Evolutionary conservation across 2,329 filamentous ascomycete genomes (phyloP).

Genomic region (Calonectria fujianensis): DNA sequence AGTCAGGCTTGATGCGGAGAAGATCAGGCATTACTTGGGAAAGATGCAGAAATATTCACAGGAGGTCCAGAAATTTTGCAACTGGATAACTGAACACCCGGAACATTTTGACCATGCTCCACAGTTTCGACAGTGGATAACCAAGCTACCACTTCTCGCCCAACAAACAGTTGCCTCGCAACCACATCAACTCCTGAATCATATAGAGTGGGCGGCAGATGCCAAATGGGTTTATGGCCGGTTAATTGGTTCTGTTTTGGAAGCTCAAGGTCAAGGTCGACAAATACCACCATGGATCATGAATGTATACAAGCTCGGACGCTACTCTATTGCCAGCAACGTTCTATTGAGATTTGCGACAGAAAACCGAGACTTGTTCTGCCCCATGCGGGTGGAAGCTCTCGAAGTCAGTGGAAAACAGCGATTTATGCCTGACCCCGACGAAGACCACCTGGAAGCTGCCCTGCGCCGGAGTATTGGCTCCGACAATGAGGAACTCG

Average conservation of each 20-base stretch:
- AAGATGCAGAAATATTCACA: neutral
- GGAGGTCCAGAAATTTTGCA: neutral
- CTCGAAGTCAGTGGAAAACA: neutral
- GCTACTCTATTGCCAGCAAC: neutral
- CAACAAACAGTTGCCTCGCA: neutral
- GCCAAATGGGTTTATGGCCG: neutral
- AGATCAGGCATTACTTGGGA: neutral
- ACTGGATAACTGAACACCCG: neutral
- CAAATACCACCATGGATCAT: neutral
- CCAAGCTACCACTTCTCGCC: neutral
- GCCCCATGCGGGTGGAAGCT: neutral
- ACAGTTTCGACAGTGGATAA: neutral
- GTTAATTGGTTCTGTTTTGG: neutral
- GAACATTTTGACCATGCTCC: neutral
- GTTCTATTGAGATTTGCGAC: neutral
- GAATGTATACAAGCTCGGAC: conserved; percentile 2
- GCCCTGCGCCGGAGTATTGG: neutral
- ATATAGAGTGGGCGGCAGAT: neutral
- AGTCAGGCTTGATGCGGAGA: neutral
- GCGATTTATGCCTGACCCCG: neutral
- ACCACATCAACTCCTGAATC: neutral
- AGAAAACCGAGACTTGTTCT: neutral
- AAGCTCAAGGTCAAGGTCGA: neutral
- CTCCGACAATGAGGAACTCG: neutral
- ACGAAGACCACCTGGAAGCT: neutral